These are phyloP conservation scores for Sporothrix sp. DNA, from an alignment of 2,329 filamentous ascomycete species.

Conservation along the genomic window DNA sequence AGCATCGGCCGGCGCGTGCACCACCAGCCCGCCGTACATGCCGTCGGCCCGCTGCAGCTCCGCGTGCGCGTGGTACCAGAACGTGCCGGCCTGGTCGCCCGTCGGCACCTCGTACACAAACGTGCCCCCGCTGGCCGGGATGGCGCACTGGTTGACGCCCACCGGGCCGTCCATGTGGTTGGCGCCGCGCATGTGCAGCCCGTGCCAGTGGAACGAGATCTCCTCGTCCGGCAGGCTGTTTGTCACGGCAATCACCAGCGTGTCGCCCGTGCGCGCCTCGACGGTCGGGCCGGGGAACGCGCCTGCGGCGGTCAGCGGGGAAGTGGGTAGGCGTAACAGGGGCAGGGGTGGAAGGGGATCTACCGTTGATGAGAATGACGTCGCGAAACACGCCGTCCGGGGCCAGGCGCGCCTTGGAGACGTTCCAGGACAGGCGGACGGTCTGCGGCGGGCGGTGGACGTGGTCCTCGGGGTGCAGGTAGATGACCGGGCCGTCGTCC, in stretches of 20 bases:
- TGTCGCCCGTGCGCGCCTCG: constrained; percentile 38
- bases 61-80: constrained; percentile 58
- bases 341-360: constrained; percentile 6
- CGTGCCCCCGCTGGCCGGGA: constrained; percentile 45
- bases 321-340: too few species aligned
- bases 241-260: constrained; percentile 31
- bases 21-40: constrained; percentile 46
- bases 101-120: constrained; percentile 45
- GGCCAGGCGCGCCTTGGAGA: constrained; percentile 29
- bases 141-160: constrained; percentile 56
- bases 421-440: constrained; percentile 30
- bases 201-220: constrained; percentile 38
- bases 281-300: constrained; percentile 40
- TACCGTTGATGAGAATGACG: constrained; percentile 41
- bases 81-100: constrained; percentile 25
- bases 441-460: constrained; percentile 26
- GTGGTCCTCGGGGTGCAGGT: constrained; percentile 34
- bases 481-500: neutral
- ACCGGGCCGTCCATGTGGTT: constrained; percentile 60
- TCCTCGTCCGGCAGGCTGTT: constrained; percentile 32
- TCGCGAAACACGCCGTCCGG: constrained; percentile 42
- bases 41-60: constrained; percentile 64
- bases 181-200: constrained; percentile 27
- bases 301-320: neutral
- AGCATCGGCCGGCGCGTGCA: constrained; percentile 52